Base-by-base conservation (phyloP, 2,329 filamentous ascomycete species). In the Byssoonygena ceratinophila region DNA sequence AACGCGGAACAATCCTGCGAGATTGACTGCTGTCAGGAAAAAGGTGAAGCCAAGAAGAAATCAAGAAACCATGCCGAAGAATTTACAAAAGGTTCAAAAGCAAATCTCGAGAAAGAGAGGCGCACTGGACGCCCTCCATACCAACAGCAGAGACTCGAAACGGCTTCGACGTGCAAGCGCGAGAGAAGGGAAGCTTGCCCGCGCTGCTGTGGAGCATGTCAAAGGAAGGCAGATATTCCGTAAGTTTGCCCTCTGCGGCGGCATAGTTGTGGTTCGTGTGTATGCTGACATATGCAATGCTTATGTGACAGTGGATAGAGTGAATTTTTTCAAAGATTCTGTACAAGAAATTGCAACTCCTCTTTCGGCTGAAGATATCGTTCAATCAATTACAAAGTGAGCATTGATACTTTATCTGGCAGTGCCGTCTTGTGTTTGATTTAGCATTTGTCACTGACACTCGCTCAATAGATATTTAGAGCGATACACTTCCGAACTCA, bases 31-130 rank as follows among this genome's bases (percentile, higher is more conserved):
- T n/a, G n/a, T n/a, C n/a, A n/a, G n/a, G n/a, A n/a, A n/a, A n/a
- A n/a, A n/a, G n/a, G n/a, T n/a, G n/a, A n/a, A n/a, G n/a, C n/a
- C n/a, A n/a, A n/a, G n/a, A n/a, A n/a, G n/a, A n/a, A n/a, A n/a
- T n/a, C n/a, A 11, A 27, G 11, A 5, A 34, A 46, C 14, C 5
- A 94, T 94, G 89, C 79, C 87, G 12, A 84, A 82, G 64, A 80
- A 83, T 41, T 72, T 96, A 5, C 74, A 81, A 58, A 97, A 96
- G 67, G 85, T 92, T 18, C 81, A 85, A 57, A 97, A 97, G 73
- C 82, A 88, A 58, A 91, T 97, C 58, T 75, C 82, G 31, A 95
- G 94, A 74, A 96, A 96, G 77, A 82, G 85, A 59, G 81, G 82
- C 18, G 81, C 82, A 36, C 77, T 87, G 44, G 82, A 83, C 27